Base-by-base conservation (phyloP, 805 yeast species). In the Nematodospora valgi region DNA sequence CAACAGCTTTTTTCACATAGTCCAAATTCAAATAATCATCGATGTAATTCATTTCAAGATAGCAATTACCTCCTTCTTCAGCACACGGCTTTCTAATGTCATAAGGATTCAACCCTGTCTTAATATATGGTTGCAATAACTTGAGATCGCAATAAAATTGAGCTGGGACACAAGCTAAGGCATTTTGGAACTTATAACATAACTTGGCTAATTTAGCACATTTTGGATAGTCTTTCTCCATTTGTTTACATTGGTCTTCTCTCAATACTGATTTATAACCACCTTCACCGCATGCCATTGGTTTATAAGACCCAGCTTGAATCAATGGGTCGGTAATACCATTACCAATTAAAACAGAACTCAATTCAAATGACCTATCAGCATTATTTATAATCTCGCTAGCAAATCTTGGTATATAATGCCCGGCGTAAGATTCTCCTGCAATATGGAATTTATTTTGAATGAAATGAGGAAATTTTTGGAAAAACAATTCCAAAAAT, bases 361-460 rank as follows among this genome's bases (percentile, higher is more conserved):
- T 23, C 42, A 64, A 58, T 24, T 63, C 62, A 32, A 64, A 62
- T 6, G 60, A 47, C 46, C 68, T 61, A 41, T 80, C 82, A 16
- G 74, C 68, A 51, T 84, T 86, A 25, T 75, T 66, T 49, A 86
- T 64, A 48, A 88, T 86, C 59, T 86, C 95, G 39, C 76, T 58
- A 6, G 95, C 95, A 61, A 88, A 85, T 7, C 75, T 85, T 14
- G 98, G 98, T 46, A 89, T 84, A 63, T 91, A 89, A 55, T 87
- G 94, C 33, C 97, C 96, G 13, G 91, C 96, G 53, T 89, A 88
- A 6, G 94, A 83, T 57, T 88, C 96, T 47, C 96, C 96, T 28
- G 96, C 82, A 56, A 88, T 84, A 59, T 87, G 95, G 74, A 88
- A 83, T 34, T 73, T 76, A 37, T 70, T 59, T 21, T 68, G 51